phyloP scores from a whole-genome alignment of 2,329 filamentous ascomycete species.

The Tolypocladium ophioglossoides region DNA sequence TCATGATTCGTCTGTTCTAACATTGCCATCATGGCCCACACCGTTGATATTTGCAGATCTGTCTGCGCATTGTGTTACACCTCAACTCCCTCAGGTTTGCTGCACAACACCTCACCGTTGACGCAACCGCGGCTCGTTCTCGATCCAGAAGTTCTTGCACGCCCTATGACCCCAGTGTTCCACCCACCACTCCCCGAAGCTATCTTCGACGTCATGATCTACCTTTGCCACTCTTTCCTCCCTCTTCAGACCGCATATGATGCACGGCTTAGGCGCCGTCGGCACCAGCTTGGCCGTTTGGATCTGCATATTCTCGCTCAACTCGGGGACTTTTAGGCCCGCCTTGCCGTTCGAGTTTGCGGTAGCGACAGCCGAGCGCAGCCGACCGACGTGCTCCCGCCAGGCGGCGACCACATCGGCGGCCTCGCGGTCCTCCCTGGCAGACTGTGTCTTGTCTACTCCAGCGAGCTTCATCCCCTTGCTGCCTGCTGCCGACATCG shows the following conservation, averaged over 20 bases:
- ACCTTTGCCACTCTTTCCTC: slow-evolving; percentile 73
- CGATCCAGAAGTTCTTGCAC: slow-evolving; percentile 78
- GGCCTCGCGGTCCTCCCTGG: slow-evolving; percentile 75
- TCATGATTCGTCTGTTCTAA: neutral
- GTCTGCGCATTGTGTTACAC: neutral
- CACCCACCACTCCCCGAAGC: slow-evolving; percentile 94
- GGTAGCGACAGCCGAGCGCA: slow-evolving; percentile 63
- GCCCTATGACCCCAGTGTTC: slow-evolving; percentile 76
- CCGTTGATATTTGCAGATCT: neutral
- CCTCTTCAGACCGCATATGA: slow-evolving; percentile 78
- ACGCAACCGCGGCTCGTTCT: slow-evolving; percentile 59
- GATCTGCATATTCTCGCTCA: slow-evolving; percentile 58
- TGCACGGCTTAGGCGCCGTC: slow-evolving; percentile 64
- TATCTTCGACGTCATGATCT: slow-evolving; percentile 71
- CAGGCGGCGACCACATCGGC: slow-evolving; percentile 66
- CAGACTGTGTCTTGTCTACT: slow-evolving; percentile 72
- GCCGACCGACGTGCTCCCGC: slow-evolving; percentile 63
- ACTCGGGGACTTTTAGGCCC: slow-evolving; percentile 53
- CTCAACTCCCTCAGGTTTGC: neutral
- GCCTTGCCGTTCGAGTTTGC: slow-evolving; percentile 48
- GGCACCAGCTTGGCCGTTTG: slow-evolving; percentile 62
- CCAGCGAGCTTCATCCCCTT: slow-evolving; percentile 88
- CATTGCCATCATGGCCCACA: neutral
- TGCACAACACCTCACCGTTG: slow-evolving; percentile 40
- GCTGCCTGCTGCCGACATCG: slow-evolving; percentile 65